These are phyloP conservation scores for Trichosporon coremiiforme DNA, from an alignment of 1,284 basidiomycete genomes.

Conservation along the genomic window DNA sequence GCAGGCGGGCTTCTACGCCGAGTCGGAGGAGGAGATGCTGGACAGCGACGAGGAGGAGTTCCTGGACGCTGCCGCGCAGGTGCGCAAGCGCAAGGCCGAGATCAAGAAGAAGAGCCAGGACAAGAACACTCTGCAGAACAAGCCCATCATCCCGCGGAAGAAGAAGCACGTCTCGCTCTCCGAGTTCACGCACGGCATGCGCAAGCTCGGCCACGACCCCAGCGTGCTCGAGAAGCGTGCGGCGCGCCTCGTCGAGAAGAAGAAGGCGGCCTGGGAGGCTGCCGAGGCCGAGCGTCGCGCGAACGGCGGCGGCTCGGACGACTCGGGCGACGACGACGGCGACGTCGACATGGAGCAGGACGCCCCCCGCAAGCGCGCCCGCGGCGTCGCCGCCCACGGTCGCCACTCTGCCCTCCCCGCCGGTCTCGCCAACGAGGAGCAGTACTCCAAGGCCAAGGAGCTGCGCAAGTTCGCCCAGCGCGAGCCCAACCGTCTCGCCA, in stretches of 20 bases:
- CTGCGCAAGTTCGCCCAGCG: slow-evolving; percentile 82
- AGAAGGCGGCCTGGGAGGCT: slow-evolving; percentile 54
- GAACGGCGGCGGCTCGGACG: slow-evolving; percentile 36
- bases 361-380: slow-evolving; percentile 15
- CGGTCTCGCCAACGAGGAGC: slow-evolving; percentile 78
- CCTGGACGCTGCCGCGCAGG: slow-evolving; percentile 70
- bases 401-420: slow-evolving; percentile 54
- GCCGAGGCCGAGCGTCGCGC: slow-evolving; percentile 46
- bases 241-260: slow-evolving; percentile 64
- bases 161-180: slow-evolving; percentile 81
- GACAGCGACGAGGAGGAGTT: slow-evolving; percentile 87
- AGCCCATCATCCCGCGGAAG: slow-evolving; percentile 80
- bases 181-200: slow-evolving; percentile 79
- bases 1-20: slow-evolving; percentile 93
- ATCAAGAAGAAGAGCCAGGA: slow-evolving; percentile 78
- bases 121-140: slow-evolving; percentile 87
- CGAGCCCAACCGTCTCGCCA: slow-evolving; percentile 79
- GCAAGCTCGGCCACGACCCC: slow-evolving; percentile 85
- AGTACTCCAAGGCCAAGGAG: slow-evolving; percentile 75
- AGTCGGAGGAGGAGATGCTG: slow-evolving; percentile 78
- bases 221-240: slow-evolving; percentile 85
- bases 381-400: slow-evolving; percentile 17
- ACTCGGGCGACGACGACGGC: slow-evolving; percentile 16
- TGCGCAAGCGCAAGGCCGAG: slow-evolving; percentile 63
- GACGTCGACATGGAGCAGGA: slow-evolving; percentile 25